phyloP scores from a whole-genome alignment of 169 alveolate species.

The Plasmodium vinckei region DNA sequence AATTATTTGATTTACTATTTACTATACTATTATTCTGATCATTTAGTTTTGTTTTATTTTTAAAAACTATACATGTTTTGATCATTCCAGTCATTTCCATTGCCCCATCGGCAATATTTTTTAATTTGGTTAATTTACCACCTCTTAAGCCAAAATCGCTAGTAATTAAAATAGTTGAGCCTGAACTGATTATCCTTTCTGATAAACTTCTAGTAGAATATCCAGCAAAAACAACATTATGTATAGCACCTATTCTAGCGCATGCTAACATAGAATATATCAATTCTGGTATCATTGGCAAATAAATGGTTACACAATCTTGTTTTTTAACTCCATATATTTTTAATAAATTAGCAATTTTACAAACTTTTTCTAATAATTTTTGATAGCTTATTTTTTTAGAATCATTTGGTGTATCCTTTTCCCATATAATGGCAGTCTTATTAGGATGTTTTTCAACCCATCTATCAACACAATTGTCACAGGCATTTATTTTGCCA shows the following conservation, averaged over 20 bases:
- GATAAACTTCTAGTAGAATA: conserved; percentile 95
- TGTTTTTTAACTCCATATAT: conserved; percentile 94
- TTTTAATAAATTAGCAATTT: conserved; percentile 92
- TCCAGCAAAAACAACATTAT: conserved; percentile 98
- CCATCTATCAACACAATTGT: conserved; percentile 95
- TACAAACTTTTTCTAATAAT: conserved; percentile 87
- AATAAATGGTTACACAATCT: conserved; percentile 95
- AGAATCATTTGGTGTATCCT: conserved; percentile 88
- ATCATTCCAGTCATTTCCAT: conserved; percentile 81
- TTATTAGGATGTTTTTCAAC: conserved; percentile 89
- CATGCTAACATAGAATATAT: conserved; percentile 96
- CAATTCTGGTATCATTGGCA: conserved; percentile 97
- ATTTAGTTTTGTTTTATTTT: conserved; percentile 77
- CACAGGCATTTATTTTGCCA: conserved; percentile 93
- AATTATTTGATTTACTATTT: neutral
- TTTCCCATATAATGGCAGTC: conserved; percentile 91
- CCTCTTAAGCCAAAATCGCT: conserved; percentile 94
- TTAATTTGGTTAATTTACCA: conserved; percentile 88
- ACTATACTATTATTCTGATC: neutral
- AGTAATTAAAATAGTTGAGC: conserved; percentile 89
- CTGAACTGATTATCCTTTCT: conserved; percentile 93
- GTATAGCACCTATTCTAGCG: conserved; percentile 98
- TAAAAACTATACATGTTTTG: conserved; percentile 85
- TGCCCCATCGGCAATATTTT: conserved; percentile 91
- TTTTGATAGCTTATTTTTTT: conserved; percentile 85